Conservation (phyloP, 495 filamentous ascomycete species). For the Daldinia decipiens region DNA sequence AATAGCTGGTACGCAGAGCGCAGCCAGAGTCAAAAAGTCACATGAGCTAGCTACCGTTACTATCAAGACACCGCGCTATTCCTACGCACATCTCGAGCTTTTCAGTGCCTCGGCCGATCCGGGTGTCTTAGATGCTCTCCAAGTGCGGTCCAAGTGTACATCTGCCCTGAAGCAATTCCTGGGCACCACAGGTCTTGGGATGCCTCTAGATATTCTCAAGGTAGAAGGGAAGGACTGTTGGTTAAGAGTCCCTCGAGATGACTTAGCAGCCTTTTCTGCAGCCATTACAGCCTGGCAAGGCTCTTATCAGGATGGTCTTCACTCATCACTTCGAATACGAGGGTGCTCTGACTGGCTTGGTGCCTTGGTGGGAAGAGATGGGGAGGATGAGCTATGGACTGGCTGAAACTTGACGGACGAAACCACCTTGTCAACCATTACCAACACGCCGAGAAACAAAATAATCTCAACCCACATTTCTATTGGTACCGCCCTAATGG, state of each 20-base stretch:
- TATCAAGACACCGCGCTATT: conserved; percentile 49
- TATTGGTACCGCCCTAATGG: conserved; percentile 31
- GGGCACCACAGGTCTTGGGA: conserved; percentile 77
- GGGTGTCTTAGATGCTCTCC: conserved; percentile 73
- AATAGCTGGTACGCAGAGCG: conserved; percentile 10
- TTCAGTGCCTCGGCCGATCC: conserved; percentile 27
- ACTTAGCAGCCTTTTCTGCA: conserved; percentile 65
- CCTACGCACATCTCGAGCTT: conserved; percentile 57
- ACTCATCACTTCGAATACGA: conserved; percentile 49
- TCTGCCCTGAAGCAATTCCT: conserved; percentile 82
- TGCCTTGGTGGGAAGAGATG: conserved; percentile 52
- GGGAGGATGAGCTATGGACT: conserved; percentile 52
- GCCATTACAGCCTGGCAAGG: conserved; percentile 76
- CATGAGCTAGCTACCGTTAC: conserved; percentile 51
- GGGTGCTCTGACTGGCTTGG: conserved; percentile 61
- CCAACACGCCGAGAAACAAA: conserved; percentile 3
- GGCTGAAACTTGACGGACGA: conserved; percentile 30
- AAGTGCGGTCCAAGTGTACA: conserved; percentile 75
- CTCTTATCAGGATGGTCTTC: conserved; percentile 59
- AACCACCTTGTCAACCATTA: conserved; percentile 1
- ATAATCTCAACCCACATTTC: conserved; percentile 17
- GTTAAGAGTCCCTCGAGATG: conserved; percentile 78
- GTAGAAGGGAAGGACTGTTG: conserved; percentile 67
- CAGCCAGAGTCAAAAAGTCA: conserved; percentile 43
- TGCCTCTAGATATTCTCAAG: conserved; percentile 83